These are phyloP conservation scores for Cicer cuneatum DNA, from an alignment of 306 rosid species.

Conservation along the genomic window DNA sequence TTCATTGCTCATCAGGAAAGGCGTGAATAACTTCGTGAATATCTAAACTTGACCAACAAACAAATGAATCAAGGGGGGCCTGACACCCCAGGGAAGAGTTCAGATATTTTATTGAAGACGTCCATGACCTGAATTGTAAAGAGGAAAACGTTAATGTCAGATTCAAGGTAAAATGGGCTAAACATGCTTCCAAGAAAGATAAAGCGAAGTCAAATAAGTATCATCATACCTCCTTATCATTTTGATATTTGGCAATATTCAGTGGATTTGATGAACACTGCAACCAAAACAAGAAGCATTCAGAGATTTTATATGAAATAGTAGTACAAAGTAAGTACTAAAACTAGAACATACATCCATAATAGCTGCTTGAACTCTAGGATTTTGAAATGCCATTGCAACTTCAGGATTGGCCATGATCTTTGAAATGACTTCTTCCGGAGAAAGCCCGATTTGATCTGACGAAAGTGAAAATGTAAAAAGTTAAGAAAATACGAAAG, in stretches of 20 bases:
- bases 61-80: constrained; percentile 68
- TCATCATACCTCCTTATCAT: constrained; percentile 89
- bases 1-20: constrained; percentile 34
- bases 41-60: background rate
- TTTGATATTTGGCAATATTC: constrained; percentile 90
- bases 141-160: background rate
- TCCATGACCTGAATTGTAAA: constrained; percentile 76
- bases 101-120: constrained; percentile 88
- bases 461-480: constrained; percentile 48
- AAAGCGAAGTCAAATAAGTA: constrained; percentile 31
- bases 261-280: constrained; percentile 96
- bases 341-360: constrained; percentile 80
- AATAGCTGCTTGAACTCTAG: constrained; percentile 96
- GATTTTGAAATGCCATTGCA: constrained; percentile 97
- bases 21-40: background rate
- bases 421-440: constrained; percentile 92
- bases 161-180: background rate
- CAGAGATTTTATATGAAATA: constrained; percentile 31
- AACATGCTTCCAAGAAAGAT: constrained; percentile 25
- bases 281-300: constrained; percentile 52
- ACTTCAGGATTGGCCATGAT: constrained; percentile 97
- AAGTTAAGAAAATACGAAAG: constrained; percentile 33
- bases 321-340: constrained; percentile 4
- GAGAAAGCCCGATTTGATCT: constrained; percentile 98
- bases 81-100: constrained; percentile 89